Percentiles rank a stretch among this genome's conserved stretches.
Conservation (phyloP, 2,329 filamentous ascomycete genomes). For the Tolypocladium guangdongense region DNA sequence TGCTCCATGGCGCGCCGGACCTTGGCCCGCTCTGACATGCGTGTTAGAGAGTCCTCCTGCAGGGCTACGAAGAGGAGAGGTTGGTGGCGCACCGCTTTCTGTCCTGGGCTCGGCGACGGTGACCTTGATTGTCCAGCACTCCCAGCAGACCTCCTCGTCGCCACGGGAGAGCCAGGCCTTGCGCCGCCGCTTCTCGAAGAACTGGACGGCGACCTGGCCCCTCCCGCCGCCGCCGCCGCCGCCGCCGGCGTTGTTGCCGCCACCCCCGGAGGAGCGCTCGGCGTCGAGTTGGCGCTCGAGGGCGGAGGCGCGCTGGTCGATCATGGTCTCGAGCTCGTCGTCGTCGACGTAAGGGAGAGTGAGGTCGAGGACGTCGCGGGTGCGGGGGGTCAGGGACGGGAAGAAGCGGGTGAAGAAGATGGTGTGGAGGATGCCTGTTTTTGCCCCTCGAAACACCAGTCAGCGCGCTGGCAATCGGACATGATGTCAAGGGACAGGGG, state of each 20-base stretch:
- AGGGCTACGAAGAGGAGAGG: not conserved
- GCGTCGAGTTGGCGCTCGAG: constrained; percentile 68
- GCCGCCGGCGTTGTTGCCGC: constrained; percentile 2
- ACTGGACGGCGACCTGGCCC: constrained; percentile 76
- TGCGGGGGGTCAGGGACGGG: constrained; percentile 69
- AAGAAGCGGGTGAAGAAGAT: constrained; percentile 99
- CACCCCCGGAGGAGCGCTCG: constrained; percentile 31
- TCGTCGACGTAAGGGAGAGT: constrained; percentile 85
- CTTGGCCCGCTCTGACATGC: constrained; percentile 64
- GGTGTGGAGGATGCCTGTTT: constrained; percentile 75
- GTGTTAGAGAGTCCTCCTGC: not conserved
- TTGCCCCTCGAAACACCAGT: not conserved
- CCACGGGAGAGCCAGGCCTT: constrained; percentile 70
- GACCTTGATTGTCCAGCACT: constrained; percentile 87
- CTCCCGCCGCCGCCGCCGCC: constrained; percentile 46
- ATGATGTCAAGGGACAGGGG: not conserved
- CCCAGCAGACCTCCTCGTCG: constrained; percentile 95
- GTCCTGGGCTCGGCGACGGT: constrained; percentile 85
- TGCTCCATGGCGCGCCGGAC: constrained; percentile 86
- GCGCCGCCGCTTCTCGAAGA: constrained; percentile 83
- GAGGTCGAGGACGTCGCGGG: constrained; percentile 81
- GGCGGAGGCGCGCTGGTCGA: constrained; percentile 73
- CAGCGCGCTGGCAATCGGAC: not conserved
- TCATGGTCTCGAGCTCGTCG: constrained; percentile 82
- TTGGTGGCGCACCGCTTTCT: constrained; percentile 58